These are phyloP conservation scores for Hypericum perforatum DNA, from an alignment of 345 rosid species.

Conservation along the genomic window DNA sequence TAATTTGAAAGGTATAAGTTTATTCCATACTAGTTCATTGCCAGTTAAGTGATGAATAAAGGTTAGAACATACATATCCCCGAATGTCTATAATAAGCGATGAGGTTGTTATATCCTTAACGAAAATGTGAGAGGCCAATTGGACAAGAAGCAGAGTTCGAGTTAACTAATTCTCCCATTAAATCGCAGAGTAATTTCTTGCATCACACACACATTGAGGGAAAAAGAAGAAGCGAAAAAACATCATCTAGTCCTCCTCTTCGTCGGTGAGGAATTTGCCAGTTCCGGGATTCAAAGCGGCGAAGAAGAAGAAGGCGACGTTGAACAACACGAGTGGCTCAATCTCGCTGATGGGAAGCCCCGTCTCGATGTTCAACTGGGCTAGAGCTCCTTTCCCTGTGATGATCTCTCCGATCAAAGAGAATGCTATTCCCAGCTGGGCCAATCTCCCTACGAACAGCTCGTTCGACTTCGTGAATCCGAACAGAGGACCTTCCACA, in stretches of 20 bases:
- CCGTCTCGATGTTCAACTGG: constrained; percentile 93
- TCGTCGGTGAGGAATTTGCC: constrained; percentile 88
- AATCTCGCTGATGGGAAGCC: constrained; percentile 72
- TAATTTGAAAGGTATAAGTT: no score
- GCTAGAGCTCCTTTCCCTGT: constrained; percentile 96
- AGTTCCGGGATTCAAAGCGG: constrained; percentile 89
- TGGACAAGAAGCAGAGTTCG: no score
- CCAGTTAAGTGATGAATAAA: no score
- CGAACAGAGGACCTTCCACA: constrained; percentile 73
- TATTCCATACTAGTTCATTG: no score
- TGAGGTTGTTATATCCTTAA: no score
- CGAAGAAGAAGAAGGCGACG: constrained; percentile 77
- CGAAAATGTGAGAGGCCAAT: no score
- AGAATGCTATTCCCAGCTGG: constrained; percentile 88
- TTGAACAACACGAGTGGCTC: constrained; percentile 92
- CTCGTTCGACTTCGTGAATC: constrained; percentile 90
- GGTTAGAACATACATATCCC: no score
- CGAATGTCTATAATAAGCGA: no score
- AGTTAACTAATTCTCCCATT: no score
- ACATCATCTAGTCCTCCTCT: constrained; percentile 29
- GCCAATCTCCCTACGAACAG: constrained; percentile 93
- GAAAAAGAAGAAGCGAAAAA: neutral
- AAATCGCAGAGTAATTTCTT: no score
- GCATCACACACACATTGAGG: no score
- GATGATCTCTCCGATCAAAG: constrained; percentile 84